These are phyloP conservation scores for Umbilicus rupestris DNA, from an alignment of 164 flowering plant genomes.

Conservation along the genomic window DNA sequence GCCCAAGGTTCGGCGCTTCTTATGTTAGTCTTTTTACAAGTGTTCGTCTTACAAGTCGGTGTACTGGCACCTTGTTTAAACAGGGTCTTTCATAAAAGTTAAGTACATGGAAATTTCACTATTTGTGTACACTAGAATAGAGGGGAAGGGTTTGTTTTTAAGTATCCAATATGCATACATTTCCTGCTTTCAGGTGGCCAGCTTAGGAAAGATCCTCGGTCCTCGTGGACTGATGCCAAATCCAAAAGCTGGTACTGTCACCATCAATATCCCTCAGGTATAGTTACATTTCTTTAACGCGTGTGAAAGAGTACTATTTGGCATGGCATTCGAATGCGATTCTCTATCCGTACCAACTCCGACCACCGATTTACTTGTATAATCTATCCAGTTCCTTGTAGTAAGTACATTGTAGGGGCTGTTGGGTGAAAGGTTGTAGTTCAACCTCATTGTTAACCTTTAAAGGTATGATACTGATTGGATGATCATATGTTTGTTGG, in stretches of 20 bases:
- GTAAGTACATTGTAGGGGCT: not conserved
- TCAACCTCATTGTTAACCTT: not conserved
- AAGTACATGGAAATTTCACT: not conserved
- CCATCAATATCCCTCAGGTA: slow-evolving; percentile 87
- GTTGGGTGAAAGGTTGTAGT: not conserved
- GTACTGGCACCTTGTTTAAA: not conserved
- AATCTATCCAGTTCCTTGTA: not conserved
- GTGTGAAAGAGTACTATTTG: not conserved
- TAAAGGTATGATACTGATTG: not conserved
- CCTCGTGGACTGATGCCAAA: slow-evolving; percentile 99
- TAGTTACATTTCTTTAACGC: not conserved
- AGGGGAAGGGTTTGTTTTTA: not conserved
- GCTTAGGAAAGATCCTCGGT: slow-evolving; percentile 86
- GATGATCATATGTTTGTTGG: not conserved
- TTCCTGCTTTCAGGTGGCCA: slow-evolving; percentile 60
- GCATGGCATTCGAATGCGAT: not conserved
- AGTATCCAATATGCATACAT: not conserved
- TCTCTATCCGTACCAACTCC: not conserved
- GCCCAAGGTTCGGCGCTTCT: slow-evolving; percentile 64
- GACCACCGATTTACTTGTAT: not conserved
- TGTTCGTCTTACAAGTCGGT: not conserved
- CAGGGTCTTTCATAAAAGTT: not conserved
- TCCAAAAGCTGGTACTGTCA: slow-evolving; percentile 97
- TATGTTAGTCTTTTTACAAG: not conserved
- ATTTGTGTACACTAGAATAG: not conserved